Evolutionary conservation across 1,139 yeast species (phyloP).

Genomic region (Pneumocystis canis): DNA sequence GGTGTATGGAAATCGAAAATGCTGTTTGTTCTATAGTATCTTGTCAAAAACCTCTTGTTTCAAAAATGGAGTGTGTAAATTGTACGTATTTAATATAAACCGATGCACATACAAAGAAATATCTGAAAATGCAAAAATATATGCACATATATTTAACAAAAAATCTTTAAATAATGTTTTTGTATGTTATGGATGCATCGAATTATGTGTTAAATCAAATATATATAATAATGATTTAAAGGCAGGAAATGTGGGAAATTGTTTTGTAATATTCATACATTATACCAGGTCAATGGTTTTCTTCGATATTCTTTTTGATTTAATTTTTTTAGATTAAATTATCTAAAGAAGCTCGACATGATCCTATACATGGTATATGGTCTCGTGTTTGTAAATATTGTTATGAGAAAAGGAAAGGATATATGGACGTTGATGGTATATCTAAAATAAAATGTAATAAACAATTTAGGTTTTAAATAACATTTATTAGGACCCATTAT

Average conservation of each 20-base stretch:
- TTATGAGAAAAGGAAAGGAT: constrained; percentile 42
- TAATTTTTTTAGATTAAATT: constrained; percentile 25
- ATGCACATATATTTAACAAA: too few species aligned
- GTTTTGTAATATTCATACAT: constrained; percentile 53
- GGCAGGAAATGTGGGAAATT: constrained; percentile 50
- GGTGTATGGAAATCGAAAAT: constrained; percentile 38
- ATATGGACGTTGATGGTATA: constrained; percentile 30
- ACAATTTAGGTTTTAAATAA: constrained; percentile 24
- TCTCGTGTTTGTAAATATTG: constrained; percentile 55
- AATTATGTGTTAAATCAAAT: background rate
- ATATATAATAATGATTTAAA: constrained; percentile 23
- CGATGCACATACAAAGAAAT: background rate
- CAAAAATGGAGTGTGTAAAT: background rate
- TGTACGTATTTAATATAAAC: background rate
- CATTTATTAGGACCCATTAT: background rate
- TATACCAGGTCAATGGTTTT: constrained; percentile 24
- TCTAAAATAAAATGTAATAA: constrained; percentile 32
- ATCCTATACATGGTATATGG: constrained; percentile 45
- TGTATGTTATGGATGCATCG: too few species aligned
- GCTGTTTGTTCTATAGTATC: constrained; percentile 23
- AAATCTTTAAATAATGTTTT: too few species aligned
- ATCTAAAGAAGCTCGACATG: constrained; percentile 33
- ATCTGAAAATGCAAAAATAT: background rate
- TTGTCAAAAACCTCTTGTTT: constrained; percentile 16
- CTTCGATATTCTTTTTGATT: background rate